A percentile compares a stretch with the other conserved stretches of the same genome.
These are phyloP conservation scores for Paralagenidium karlingii DNA, from an alignment of 352 stramenopile genomes.

Conservation along the genomic window DNA sequence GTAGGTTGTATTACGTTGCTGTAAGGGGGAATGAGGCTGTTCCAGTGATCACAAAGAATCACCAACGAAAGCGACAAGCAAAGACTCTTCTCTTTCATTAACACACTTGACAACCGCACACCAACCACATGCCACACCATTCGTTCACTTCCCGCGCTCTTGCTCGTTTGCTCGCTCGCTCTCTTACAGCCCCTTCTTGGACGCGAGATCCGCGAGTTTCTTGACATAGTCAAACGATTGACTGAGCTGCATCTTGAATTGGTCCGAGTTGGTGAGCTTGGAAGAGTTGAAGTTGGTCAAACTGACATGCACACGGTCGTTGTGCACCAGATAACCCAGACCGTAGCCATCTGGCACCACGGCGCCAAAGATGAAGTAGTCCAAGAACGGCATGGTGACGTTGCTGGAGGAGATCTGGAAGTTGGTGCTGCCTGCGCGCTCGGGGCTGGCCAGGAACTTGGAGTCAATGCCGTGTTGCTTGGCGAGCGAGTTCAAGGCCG, in stretches of 20 bases:
- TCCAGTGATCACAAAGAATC: too few species aligned
- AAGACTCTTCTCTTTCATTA: too few species aligned
- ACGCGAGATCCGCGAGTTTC: too few species aligned
- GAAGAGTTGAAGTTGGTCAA: constrained; percentile 82
- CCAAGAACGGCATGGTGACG: constrained; percentile 77
- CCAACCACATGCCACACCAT: too few species aligned
- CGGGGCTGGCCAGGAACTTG: constrained; percentile 67
- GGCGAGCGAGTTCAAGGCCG: constrained; percentile 66
- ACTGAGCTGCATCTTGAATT: constrained; percentile 53
- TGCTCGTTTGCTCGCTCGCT: too few species aligned
- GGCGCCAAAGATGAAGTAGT: constrained; percentile 85
- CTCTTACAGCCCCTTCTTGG: too few species aligned
- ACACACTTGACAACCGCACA: too few species aligned
- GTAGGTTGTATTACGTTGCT: too few species aligned
- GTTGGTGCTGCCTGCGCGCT: constrained; percentile 68
- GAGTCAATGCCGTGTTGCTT: constrained; percentile 37
- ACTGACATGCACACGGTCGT: constrained; percentile 69
- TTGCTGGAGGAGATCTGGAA: constrained; percentile 89
- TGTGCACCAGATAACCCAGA: constrained; percentile 82
- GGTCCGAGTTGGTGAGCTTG: constrained; percentile 40
- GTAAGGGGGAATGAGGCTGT: too few species aligned
- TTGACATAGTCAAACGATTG: constrained; percentile 61
- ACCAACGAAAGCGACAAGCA: too few species aligned
- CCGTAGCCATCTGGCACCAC: constrained; percentile 83
- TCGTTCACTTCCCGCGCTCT: too few species aligned